Conservation (phyloP, 2,329 filamentous ascomycete genomes). For the Penicillium sp. region DNA sequence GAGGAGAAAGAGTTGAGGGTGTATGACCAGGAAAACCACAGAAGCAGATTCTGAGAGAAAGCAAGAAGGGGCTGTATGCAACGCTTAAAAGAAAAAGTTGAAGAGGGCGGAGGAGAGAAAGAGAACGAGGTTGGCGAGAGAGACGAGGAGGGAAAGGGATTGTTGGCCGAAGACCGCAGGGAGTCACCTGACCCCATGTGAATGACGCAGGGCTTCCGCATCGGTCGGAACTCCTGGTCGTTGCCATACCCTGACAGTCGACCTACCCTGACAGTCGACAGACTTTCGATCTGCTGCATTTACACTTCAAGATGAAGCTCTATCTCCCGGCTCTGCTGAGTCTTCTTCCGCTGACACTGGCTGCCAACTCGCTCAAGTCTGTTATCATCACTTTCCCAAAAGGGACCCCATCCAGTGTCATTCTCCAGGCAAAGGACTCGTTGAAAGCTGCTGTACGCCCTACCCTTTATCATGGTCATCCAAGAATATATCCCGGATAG, state of each 20-base stretch:
- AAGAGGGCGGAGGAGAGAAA: not conserved
- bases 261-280: no score
- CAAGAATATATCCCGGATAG: slow-evolving; percentile 13
- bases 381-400: slow-evolving; percentile 77
- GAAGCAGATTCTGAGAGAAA: not conserved
- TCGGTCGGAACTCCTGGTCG: no score
- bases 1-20: no score
- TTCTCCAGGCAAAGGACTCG: slow-evolving; percentile 68
- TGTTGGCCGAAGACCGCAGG: not conserved
- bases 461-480: not conserved
- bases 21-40: no score
- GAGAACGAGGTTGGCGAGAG: not conserved
- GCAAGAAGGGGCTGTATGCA: slow-evolving; percentile 5
- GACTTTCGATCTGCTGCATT: not conserved
- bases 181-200: slow-evolving; percentile 17
- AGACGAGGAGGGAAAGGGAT: slow-evolving; percentile 13
- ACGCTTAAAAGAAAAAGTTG: slow-evolving; percentile 6
- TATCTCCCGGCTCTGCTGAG: slow-evolving; percentile 56
- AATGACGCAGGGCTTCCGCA: slow-evolving; percentile 17
- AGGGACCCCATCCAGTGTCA: slow-evolving; percentile 63
- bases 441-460: slow-evolving; percentile 61
- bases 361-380: slow-evolving; percentile 59
- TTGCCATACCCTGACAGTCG: no score
- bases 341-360: slow-evolving; percentile 60
- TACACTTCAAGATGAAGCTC: slow-evolving; percentile 64